Base-by-base conservation (phyloP, 108 stramenopile species). In the Mediolabrus comicus region DNA sequence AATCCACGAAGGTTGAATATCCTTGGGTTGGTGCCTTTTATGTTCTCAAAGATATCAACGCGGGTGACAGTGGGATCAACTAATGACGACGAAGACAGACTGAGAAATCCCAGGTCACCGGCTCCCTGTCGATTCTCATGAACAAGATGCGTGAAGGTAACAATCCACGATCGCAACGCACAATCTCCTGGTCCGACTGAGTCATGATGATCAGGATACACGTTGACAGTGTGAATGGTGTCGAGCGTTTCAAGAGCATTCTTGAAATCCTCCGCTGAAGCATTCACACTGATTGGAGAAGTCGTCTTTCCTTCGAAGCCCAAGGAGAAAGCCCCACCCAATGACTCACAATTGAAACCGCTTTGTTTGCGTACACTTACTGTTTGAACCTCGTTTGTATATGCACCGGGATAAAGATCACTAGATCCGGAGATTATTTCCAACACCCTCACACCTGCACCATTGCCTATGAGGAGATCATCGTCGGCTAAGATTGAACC, bases 351-450 rank as follows among this genome's bases (percentile, higher is more conserved):
- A 17, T 67, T 60, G 28, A 73, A 82, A 2, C 81, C 76, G 30
- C 43, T 59, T 56, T 31, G 29, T 41, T 77, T 77, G 8, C 71
- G 69, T 5, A 82, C 65, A 8, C 77, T 69, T 24, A 89, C 65
- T 8, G 84, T 81, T 77, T 96, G 95, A 43, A 90, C 77, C 71
- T 96, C 95, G 43, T 85, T 66, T 6, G 93, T 89, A 83, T 73
- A 96, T n/a, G 79, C 54, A 32, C 86, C 87, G 4, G 95, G 93
- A 62, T 76, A 79, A 52, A 94, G 83, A 58, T 93, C 92, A 33
- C 87, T 88, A 24, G 55, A 65, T 24, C 95, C 95, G 10, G 49
- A 60, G 9, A 36, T 69, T 11, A 77, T 59, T 76, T 92, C 88
- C 9, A 27, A 31, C 22, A 94, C 89, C 8, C 53, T 54, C 9